A percentile compares a stretch with the other conserved stretches of the same genome.
Conservation (phyloP, 2,329 filamentous ascomycete species). For the Sarocladium kiliense region DNA sequence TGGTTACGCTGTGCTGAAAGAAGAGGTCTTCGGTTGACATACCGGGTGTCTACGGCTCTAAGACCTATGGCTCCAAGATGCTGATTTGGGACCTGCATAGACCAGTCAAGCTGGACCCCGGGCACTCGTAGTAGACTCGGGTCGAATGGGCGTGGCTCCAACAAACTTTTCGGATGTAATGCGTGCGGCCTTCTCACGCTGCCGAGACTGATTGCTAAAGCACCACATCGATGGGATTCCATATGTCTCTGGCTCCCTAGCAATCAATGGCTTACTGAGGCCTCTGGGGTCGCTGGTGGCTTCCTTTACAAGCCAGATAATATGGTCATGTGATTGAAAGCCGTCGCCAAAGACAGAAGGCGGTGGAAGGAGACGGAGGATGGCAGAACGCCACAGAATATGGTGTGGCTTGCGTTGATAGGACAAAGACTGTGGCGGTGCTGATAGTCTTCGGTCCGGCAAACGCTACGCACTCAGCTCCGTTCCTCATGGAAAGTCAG, state of each 20-base stretch:
- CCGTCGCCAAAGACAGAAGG: background rate
- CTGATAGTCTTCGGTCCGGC: background rate
- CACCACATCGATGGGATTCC: too few species aligned
- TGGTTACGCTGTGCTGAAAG: too few species aligned
- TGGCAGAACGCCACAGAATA: background rate
- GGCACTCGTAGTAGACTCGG: background rate
- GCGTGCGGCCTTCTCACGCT: background rate
- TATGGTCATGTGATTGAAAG: constrained; percentile 2
- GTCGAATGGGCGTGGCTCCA: background rate
- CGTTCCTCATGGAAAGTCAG: too few species aligned
- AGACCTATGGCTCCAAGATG: too few species aligned
- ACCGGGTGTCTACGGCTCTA: background rate
- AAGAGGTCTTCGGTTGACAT: background rate
- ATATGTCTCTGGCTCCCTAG: background rate
- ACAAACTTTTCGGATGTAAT: background rate
- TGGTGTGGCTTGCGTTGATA: background rate
- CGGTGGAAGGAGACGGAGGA: background rate
- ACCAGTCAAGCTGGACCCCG: background rate
- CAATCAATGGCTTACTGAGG: background rate
- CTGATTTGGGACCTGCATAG: background rate
- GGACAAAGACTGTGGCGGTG: background rate
- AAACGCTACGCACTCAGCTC: background rate
- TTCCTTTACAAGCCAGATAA: too few species aligned
- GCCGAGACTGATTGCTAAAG: background rate
- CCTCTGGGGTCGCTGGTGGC: too few species aligned